These are phyloP conservation scores for Leptographium radiaticola DNA, from an alignment of 2,329 filamentous ascomycete species.

Conservation along the genomic window DNA sequence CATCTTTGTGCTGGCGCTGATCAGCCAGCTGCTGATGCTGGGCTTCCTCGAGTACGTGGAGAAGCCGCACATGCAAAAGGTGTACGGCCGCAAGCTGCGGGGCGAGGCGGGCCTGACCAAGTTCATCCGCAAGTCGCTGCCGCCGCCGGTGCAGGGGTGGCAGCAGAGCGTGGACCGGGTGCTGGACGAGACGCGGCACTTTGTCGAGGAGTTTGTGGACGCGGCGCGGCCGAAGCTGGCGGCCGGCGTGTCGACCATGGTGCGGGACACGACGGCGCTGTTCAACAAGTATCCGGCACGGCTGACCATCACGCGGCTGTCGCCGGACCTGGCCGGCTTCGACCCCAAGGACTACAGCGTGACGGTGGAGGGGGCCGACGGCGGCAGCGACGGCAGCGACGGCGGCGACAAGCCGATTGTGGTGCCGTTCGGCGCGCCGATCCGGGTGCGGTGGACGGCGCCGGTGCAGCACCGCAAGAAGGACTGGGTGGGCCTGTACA, in stretches of 20 bases:
- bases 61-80: conserved; percentile 94
- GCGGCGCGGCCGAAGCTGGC: conserved; percentile 74
- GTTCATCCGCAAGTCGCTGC: conserved; percentile 76
- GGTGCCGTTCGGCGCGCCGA: conserved; percentile 81
- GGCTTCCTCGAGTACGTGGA: conserved; percentile 88
- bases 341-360: conserved; percentile 72
- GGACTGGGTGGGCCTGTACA: conserved; percentile 94
- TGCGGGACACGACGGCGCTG: conserved; percentile 73
- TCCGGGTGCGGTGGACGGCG: conserved; percentile 82
- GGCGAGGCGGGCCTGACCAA: conserved; percentile 83
- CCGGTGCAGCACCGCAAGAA: conserved; percentile 76
- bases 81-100: conserved; percentile 76
- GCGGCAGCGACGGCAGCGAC: conserved; percentile 40
- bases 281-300: conserved; percentile 84
- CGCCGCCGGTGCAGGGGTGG: conserved; percentile 68
- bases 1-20: conserved; percentile 74
- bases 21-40: conserved; percentile 75
- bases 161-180: conserved; percentile 80
- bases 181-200: conserved; percentile 72
- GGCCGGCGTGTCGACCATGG: conserved; percentile 72
- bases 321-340: conserved; percentile 67
- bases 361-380: conserved; percentile 52
- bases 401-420: conserved; percentile 56
- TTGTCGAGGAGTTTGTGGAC: conserved; percentile 84
- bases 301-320: conserved; percentile 67